phyloP scores from a whole-genome alignment of 2,329 filamentous ascomycete species.

The Cladosporium halotolerans region DNA sequence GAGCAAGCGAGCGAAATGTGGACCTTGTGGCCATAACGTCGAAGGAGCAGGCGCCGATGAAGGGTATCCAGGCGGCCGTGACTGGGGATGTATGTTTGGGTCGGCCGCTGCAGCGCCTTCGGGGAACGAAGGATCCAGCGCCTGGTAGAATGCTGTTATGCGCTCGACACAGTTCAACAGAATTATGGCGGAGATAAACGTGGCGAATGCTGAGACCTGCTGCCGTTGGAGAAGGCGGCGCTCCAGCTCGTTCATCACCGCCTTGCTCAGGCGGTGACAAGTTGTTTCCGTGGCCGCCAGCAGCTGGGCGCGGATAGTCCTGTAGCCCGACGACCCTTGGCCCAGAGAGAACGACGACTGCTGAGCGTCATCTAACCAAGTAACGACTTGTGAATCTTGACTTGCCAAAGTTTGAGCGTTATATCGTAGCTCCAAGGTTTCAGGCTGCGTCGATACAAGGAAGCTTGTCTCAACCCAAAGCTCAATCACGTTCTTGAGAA shows the following conservation, averaged over 20 bases:
- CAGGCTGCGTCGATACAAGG: slow-evolving; percentile 25
- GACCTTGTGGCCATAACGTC: slow-evolving; percentile 50
- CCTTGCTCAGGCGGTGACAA: slow-evolving; percentile 46
- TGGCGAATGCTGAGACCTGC: slow-evolving; percentile 52
- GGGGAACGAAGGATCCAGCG: slow-evolving; percentile 13
- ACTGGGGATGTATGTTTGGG: background rate
- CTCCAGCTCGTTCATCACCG: slow-evolving; percentile 55
- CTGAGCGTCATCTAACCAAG: background rate
- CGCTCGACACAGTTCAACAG: slow-evolving; percentile 55
- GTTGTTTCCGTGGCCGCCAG: slow-evolving; percentile 51
- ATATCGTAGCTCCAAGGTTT: background rate
- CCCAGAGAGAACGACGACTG: background rate
- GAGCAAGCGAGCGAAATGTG: slow-evolving; percentile 52
- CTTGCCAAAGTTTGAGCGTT: background rate
- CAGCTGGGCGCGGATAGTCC: slow-evolving; percentile 48
- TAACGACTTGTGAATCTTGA: background rate
- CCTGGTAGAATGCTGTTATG: slow-evolving; percentile 50
- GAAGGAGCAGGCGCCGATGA: slow-evolving; percentile 33
- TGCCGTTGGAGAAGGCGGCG: slow-evolving; percentile 53
- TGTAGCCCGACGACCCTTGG: slow-evolving; percentile 25
- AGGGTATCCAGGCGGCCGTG: background rate
- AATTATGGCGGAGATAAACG: slow-evolving; percentile 54
- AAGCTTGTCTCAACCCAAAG: slow-evolving; percentile 53
- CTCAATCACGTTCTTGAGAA: slow-evolving; percentile 48
- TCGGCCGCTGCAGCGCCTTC: background rate